phyloP scores from a whole-genome alignment of 257 asterid genomes.

The Salvia rosmarinus region DNA sequence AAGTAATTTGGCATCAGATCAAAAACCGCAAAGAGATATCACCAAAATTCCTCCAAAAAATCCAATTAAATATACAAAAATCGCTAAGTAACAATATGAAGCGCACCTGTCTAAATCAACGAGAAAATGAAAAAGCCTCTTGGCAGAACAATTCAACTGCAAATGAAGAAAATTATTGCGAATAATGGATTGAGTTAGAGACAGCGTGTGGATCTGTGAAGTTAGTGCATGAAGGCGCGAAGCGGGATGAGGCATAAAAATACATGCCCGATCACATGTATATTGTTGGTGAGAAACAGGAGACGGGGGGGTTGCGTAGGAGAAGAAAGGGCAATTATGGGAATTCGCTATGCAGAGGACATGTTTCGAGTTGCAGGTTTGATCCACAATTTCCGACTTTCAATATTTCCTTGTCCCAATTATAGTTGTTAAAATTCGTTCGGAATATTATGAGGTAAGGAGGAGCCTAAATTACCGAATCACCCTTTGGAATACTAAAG shows the following conservation, averaged over 20 bases:
- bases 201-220: slow-evolving; percentile 34
- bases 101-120: slow-evolving; percentile 42
- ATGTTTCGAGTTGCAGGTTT: slow-evolving; percentile 39
- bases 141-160: background rate
- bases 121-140: slow-evolving; percentile 33
- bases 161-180: background rate
- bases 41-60: background rate
- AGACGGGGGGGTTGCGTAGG: slow-evolving; percentile 48
- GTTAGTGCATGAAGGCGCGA: slow-evolving; percentile 22
- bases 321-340: slow-evolving; percentile 49
- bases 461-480: background rate
- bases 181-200: background rate
- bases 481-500: background rate
- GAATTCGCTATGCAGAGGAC: background rate
- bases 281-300: slow-evolving; percentile 36
- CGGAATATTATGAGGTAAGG: background rate
- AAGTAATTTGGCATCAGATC: slow-evolving; percentile 34
- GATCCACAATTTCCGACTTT: slow-evolving; percentile 15
- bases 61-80: background rate
- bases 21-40: background rate
- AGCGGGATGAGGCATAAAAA: slow-evolving; percentile 16
- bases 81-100: slow-evolving; percentile 20
- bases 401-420: too few species aligned
- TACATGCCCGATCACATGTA: slow-evolving; percentile 41
- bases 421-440: background rate